Percentiles rank a stretch among this genome's conserved stretches.
Conservation (phyloP, 208 protist genomes). For the Borovskyia barvae region DNA sequence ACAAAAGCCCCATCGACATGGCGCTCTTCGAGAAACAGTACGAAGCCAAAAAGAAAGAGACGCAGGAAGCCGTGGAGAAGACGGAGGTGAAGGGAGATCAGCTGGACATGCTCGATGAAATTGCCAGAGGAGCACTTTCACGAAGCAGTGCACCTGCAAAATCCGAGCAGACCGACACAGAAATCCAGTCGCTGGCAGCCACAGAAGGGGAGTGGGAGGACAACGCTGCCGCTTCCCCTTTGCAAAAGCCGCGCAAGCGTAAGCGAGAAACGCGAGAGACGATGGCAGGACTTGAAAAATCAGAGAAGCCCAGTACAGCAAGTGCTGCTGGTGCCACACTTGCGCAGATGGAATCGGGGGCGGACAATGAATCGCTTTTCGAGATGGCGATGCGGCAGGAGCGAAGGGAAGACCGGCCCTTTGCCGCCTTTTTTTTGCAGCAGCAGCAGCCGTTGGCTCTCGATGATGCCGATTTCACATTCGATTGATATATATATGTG, state of each 20-base stretch:
- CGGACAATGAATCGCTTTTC: constrained; percentile 29
- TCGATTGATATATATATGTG: too few relatives aligned
- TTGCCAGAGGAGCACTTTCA: constrained; percentile 30
- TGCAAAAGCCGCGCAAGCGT: constrained; percentile 9
- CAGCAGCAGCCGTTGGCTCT: background rate
- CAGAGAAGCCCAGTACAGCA: too few relatives aligned
- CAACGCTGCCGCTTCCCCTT: constrained; percentile 8
- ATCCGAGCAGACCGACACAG: too few relatives aligned
- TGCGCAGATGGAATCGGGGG: background rate
- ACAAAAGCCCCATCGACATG: constrained; percentile 64
- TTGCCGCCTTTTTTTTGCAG: constrained; percentile 3
- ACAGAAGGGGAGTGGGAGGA: constrained; percentile 14
- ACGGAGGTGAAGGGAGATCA: constrained; percentile 31
- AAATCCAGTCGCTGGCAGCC: background rate
- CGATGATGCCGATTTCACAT: constrained; percentile 22
- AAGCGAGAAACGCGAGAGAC: background rate
- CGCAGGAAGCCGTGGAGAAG: constrained; percentile 9
- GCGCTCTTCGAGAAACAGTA: constrained; percentile 51
- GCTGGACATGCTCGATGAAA: constrained; percentile 63
- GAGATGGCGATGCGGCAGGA: constrained; percentile 23
- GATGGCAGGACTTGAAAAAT: too few relatives aligned
- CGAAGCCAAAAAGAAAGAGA: constrained; percentile 33
- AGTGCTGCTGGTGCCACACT: too few relatives aligned
- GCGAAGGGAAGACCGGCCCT: constrained; percentile 4
- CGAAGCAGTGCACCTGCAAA: too few relatives aligned